These are phyloP conservation scores for Gnomoniopsis smithogilvyi DNA, from an alignment of 2,329 filamentous ascomycete genomes.

Conservation along the genomic window DNA sequence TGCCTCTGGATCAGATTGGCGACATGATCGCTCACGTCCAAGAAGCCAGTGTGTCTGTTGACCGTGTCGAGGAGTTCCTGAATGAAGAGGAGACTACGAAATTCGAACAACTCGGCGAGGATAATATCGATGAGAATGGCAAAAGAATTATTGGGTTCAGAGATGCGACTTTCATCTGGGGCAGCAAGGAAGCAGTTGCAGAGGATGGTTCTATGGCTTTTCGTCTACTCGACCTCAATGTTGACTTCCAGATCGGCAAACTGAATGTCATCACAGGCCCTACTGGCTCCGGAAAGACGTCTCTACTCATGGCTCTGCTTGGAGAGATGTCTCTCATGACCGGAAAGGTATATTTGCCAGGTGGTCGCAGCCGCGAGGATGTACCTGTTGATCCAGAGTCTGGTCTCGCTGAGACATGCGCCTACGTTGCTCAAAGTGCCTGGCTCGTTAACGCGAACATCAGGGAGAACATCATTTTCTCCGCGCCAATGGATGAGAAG, in stretches of 20 bases:
- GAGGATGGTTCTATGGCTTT: constrained; percentile 71
- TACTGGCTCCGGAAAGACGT: constrained; percentile 94
- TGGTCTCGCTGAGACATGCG: constrained; percentile 83
- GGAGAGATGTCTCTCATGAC: constrained; percentile 90
- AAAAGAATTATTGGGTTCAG: constrained; percentile 79
- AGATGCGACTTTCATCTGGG: constrained; percentile 86
- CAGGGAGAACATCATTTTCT: constrained; percentile 93
- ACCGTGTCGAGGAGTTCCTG: constrained; percentile 93
- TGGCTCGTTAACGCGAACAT: constrained; percentile 97
- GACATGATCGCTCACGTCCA: constrained; percentile 99
- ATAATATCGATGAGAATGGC: constrained; percentile 66
- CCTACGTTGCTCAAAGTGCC: constrained; percentile 94
- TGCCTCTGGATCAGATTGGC: constrained; percentile 91
- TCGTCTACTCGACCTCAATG: constrained; percentile 76
- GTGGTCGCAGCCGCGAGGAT: constrained; percentile 81
- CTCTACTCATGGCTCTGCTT: constrained; percentile 88
- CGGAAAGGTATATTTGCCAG: constrained; percentile 80
- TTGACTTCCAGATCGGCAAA: constrained; percentile 80
- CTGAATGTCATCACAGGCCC: constrained; percentile 92
- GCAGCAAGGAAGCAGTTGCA: constrained; percentile 59
- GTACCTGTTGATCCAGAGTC: constrained; percentile 78
- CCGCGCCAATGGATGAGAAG: constrained; percentile 73
- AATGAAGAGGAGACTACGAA: constrained; percentile 95
- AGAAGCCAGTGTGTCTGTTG: constrained; percentile 94
- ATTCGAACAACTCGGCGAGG: constrained; percentile 75